Evolutionary conservation across 2,329 filamentous ascomycete genomes (phyloP).

Genomic region (Phialophora macrospora): DNA sequence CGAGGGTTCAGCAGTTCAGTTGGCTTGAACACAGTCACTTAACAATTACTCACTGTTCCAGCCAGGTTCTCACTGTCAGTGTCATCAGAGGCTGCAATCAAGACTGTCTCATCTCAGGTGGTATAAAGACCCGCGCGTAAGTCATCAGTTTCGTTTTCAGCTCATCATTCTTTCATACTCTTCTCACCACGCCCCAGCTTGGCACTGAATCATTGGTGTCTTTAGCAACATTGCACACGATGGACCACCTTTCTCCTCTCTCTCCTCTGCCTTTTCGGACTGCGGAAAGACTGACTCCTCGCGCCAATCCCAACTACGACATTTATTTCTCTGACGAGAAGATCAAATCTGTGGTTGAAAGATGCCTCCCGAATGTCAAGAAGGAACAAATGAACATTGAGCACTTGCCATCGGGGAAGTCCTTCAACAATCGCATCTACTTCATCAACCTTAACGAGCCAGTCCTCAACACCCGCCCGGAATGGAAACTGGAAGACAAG

Average conservation of each 20-base stretch:
- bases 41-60: background rate
- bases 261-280: background rate
- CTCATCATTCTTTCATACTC: background rate
- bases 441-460: slow-evolving; percentile 32
- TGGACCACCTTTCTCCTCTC: slow-evolving; percentile 6
- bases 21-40: background rate
- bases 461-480: slow-evolving; percentile 6
- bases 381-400: slow-evolving; percentile 27
- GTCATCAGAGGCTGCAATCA: slow-evolving; percentile 14
- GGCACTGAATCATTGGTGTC: background rate
- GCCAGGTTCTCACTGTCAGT: background rate
- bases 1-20: background rate
- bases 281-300: slow-evolving; percentile 26
- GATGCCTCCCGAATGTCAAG: slow-evolving; percentile 30
- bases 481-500: slow-evolving; percentile 15
- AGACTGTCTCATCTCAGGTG: slow-evolving; percentile 2
- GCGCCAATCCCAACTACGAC: slow-evolving; percentile 33
- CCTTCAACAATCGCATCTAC: slow-evolving; percentile 38
- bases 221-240: background rate
- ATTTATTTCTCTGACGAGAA: slow-evolving; percentile 32
- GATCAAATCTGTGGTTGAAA: slow-evolving; percentile 29
- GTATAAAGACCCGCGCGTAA: slow-evolving; percentile 7
- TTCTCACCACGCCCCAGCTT: background rate
- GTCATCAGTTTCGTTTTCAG: background rate
- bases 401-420: slow-evolving; percentile 30